Base-by-base conservation (phyloP, 805 yeast species). In the Metschnikowia matae region DNA sequence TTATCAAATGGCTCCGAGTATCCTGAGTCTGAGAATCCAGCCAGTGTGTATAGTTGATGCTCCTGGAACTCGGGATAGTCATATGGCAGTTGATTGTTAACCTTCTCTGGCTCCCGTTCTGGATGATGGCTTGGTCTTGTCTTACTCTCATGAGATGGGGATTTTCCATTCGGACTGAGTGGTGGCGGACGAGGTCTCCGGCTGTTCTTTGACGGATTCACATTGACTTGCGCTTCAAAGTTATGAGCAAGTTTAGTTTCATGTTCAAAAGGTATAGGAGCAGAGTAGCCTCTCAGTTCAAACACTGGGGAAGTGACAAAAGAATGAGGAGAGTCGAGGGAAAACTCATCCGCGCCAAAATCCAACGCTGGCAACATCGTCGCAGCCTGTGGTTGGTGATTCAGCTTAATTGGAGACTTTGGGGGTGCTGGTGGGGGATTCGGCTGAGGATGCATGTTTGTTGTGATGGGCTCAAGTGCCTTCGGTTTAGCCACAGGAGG, bases 1-100 rank as follows among this genome's bases (percentile, higher is more conserved):
- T 44, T 51, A 7, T 63, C 62, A 26, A 52, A 65, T 1, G 71
- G 72, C 46, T 68, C 71, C 21, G 54, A 54, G 51, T 56, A 62
- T 10, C 37, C 45, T 5, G 46, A 23, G 15, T 17, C 17, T 5
- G 29, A 14, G 6, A 6, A 31, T 14, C 14, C 41, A 18, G 29
- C 6, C 13, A 14, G 37, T 4, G 38, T 10, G 11, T 32, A 20
- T 8, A 18, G 18, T 18, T 21, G 8, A 21, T 21, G 33, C 29
- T 34, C 36, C 32, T 21, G 18, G 31, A 42, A 33, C n/a, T 42
- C 45, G 10, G 45, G 38, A 20, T 4, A n/a, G 7, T 32, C 45
- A 17, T 4, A 14, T 14, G 29, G 36, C 45, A 6, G 37, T 14
- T 42, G 45, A 13, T n/a, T 21, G 20, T 18, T 33, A 4, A 33